A percentile compares a stretch with the other conserved stretches of the same genome.
phyloP scores from a whole-genome alignment of 1,284 basidiomycete species.

The Cutaneotrichosporon sp. region DNA sequence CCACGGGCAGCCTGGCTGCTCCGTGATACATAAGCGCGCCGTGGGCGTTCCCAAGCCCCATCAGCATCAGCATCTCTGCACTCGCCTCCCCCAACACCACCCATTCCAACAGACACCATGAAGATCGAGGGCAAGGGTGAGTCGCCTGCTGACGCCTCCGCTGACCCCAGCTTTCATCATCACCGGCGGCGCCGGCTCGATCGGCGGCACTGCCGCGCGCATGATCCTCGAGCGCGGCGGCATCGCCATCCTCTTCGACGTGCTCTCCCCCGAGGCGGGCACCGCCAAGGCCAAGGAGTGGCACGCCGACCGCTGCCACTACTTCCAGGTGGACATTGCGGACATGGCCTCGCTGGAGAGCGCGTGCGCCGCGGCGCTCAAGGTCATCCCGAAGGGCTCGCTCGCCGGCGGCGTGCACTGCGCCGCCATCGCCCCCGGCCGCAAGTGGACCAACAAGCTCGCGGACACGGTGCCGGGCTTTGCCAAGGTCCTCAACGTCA shows the following conservation, averaged over 20 bases:
- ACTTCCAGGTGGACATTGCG: slow-evolving; percentile 28
- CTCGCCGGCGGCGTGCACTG: slow-evolving; percentile 38
- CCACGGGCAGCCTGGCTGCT: not conserved
- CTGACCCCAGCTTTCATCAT: slow-evolving; percentile 28
- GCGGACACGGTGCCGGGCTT: slow-evolving; percentile 24
- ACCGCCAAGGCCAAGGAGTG: slow-evolving; percentile 23
- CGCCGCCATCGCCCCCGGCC: slow-evolving; percentile 29
- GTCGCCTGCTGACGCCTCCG: not conserved
- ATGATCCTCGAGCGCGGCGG: slow-evolving; percentile 30
- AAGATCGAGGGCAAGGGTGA: slow-evolving; percentile 22
- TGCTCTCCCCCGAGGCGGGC: slow-evolving; percentile 25
- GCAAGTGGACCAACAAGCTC: slow-evolving; percentile 27
- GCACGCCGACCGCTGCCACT: slow-evolving; percentile 27
- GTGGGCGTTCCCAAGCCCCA: not conserved
- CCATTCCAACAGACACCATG: slow-evolving; percentile 3
- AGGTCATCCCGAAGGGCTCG: slow-evolving; percentile 29
- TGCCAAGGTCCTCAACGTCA: slow-evolving; percentile 31
- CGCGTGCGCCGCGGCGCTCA: slow-evolving; percentile 18
- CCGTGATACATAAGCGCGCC: not conserved
- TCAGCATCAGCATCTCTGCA: too few relatives aligned
- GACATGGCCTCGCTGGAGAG: slow-evolving; percentile 18
- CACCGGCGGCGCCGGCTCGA: slow-evolving; percentile 34
- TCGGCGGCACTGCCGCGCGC: slow-evolving; percentile 29
- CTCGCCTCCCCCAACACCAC: not conserved
- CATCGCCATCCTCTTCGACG: slow-evolving; percentile 27